Conservation (phyloP, 129 eudicot species). For the Cynara cardunculus region DNA sequence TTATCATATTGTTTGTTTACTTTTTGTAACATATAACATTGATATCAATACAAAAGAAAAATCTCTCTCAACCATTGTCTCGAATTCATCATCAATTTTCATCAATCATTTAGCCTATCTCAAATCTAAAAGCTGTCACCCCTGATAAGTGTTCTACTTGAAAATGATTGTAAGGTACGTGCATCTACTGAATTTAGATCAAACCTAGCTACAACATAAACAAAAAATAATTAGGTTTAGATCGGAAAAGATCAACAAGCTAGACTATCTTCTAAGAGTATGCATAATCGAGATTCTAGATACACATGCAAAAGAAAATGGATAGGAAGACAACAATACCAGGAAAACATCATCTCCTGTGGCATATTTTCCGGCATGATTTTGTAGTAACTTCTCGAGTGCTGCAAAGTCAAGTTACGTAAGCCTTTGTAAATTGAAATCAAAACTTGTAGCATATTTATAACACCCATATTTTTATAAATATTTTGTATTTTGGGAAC, state of each 20-base stretch:
- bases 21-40: not conserved
- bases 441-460: not conserved
- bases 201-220: not conserved
- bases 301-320: not conserved
- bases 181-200: not conserved
- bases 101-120: not conserved
- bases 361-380: slow-evolving; percentile 64
- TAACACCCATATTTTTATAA: too few relatives aligned
- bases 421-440: not conserved
- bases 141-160: not conserved
- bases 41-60: not conserved
- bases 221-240: not conserved
- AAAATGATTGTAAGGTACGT: not conserved
- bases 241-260: not conserved
- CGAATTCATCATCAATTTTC: not conserved
- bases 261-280: not conserved
- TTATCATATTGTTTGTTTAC: not conserved
- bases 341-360: slow-evolving; percentile 65
- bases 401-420: slow-evolving; percentile 37
- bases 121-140: not conserved
- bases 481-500: too few relatives aligned
- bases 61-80: not conserved
- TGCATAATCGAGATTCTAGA: not conserved
- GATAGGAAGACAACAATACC: slow-evolving; percentile 34
- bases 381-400: slow-evolving; percentile 52